These are phyloP conservation scores for Phlebiopsis gigantea DNA, from an alignment of 768 basidiomycete species.

Conservation along the genomic window DNA sequence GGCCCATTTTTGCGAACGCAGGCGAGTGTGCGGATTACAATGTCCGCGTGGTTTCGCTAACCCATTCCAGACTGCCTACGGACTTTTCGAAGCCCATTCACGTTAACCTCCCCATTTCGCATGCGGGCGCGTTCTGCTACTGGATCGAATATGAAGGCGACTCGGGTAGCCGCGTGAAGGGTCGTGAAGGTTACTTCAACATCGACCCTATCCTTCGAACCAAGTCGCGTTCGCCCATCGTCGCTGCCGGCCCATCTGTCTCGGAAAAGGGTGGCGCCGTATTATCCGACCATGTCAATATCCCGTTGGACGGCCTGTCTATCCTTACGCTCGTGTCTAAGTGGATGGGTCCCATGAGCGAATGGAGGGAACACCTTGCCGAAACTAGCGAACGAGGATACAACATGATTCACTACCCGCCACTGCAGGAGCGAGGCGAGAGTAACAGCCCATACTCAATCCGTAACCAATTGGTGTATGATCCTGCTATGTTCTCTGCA, in stretches of 20 bases:
- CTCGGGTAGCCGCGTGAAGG: conserved; percentile 59
- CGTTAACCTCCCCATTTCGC: conserved; percentile 93
- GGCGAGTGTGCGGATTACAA: conserved; percentile 41
- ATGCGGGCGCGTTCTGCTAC: conserved; percentile 93
- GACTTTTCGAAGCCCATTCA: conserved; percentile 89
- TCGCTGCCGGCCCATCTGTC: conserved; percentile 49
- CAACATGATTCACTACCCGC: conserved; percentile 98
- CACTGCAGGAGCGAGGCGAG: conserved; percentile 85
- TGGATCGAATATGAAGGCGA: conserved; percentile 88
- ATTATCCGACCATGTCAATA: conserved; percentile 47
- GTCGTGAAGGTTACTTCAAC: conserved; percentile 92
- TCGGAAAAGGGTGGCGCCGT: conserved; percentile 48
- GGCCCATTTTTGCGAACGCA: conserved; percentile 66
- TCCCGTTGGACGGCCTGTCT: conserved; percentile 84
- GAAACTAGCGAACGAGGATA: conserved; percentile 89
- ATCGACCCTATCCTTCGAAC: conserved; percentile 84
- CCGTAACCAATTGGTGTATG: conserved; percentile 79
- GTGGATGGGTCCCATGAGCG: conserved; percentile 87
- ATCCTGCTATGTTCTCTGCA: conserved; percentile 60
- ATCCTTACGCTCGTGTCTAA: conserved; percentile 92
- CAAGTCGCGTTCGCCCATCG: conserved; percentile 69
- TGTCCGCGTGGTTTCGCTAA: not conserved
- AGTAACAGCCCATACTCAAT: conserved; percentile 94
- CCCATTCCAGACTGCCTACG: conserved; percentile 59
- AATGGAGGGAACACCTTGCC: conserved; percentile 76